Conservation (phyloP, 2,329 filamentous ascomycete species). For the Sporothrix luriei region DNA sequence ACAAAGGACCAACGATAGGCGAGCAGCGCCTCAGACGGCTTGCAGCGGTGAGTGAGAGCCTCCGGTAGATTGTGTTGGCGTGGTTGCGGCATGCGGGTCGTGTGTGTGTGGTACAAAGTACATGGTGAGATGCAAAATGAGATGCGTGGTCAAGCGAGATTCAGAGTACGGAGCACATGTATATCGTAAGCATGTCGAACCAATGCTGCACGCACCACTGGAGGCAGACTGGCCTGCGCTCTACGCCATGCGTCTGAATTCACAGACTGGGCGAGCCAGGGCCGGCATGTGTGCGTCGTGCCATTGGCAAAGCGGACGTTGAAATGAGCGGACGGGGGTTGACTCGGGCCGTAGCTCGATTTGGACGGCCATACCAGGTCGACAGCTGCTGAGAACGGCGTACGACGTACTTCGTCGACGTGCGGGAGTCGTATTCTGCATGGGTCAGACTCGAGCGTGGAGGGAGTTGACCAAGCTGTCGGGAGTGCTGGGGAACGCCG, state of each 20-base stretch:
- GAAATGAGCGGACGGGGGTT: background rate
- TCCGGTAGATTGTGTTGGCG: conserved; percentile 19
- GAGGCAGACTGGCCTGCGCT: background rate
- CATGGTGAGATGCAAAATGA: background rate
- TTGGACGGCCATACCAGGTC: conserved; percentile 6
- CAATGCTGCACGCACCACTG: background rate
- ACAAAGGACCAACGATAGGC: conserved; percentile 24
- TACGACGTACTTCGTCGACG: too few species aligned
- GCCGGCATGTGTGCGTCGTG: conserved; percentile 15
- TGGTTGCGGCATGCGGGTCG: conserved; percentile 6
- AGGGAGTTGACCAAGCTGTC: conserved; percentile 27
- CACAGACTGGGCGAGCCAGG: background rate
- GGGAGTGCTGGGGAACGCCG: conserved; percentile 16
- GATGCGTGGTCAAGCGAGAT: background rate
- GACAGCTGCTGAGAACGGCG: too few species aligned
- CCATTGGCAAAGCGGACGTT: background rate
- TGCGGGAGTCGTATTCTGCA: conserved; percentile 24
- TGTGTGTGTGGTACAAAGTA: conserved; percentile 11
- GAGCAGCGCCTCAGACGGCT: conserved; percentile 11
- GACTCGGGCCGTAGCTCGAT: conserved; percentile 26
- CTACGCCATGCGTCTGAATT: conserved; percentile 5
- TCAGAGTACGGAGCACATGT: background rate
- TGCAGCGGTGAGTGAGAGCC: conserved; percentile 19
- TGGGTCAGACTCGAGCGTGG: background rate
- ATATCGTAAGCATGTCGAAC: background rate